A percentile compares a stretch with the other conserved stretches of the same genome.
These are phyloP conservation scores for Gastrodia elata DNA, from an alignment of 106 monocot species.

Conservation along the genomic window DNA sequence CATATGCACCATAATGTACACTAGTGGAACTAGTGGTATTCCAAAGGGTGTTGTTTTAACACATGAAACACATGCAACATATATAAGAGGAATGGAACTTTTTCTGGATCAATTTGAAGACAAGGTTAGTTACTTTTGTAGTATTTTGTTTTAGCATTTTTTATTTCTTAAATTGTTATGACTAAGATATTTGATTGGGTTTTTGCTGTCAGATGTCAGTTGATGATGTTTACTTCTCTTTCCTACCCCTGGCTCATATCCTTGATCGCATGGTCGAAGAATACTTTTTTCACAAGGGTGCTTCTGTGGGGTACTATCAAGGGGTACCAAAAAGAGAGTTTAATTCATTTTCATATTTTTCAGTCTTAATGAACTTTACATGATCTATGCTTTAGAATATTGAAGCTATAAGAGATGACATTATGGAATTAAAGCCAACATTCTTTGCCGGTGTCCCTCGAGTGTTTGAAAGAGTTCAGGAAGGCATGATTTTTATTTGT, in stretches of 20 bases:
- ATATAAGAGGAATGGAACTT: constrained; percentile 51
- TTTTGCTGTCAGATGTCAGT: constrained; percentile 57
- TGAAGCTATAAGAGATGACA: constrained; percentile 76
- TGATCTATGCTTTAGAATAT: constrained; percentile 42
- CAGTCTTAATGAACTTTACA: neutral
- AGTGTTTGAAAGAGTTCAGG: constrained; percentile 88
- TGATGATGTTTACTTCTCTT: constrained; percentile 84
- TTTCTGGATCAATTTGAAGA: constrained; percentile 81
- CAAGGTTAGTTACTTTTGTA: constrained; percentile 33
- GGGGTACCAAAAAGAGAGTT: constrained; percentile 40
- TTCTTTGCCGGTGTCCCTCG: constrained; percentile 85
- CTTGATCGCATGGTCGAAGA: constrained; percentile 90
- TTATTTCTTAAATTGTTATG: neutral
- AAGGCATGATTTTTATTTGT: constrained; percentile 31
- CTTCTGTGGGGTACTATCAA: constrained; percentile 90
- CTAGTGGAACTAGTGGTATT: constrained; percentile 86
- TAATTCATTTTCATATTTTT: neutral
- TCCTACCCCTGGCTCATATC: constrained; percentile 92
- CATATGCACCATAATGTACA: constrained; percentile 92
- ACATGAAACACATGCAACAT: constrained; percentile 63
- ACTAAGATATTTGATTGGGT: neutral
- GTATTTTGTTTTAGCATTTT: neutral
- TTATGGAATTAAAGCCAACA: constrained; percentile 85
- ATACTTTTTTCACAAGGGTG: constrained; percentile 84
- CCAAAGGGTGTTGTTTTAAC: constrained; percentile 84